phyloP scores from a whole-genome alignment of 176 grass and related monocot genomes.

The Carex parvula region DNA sequence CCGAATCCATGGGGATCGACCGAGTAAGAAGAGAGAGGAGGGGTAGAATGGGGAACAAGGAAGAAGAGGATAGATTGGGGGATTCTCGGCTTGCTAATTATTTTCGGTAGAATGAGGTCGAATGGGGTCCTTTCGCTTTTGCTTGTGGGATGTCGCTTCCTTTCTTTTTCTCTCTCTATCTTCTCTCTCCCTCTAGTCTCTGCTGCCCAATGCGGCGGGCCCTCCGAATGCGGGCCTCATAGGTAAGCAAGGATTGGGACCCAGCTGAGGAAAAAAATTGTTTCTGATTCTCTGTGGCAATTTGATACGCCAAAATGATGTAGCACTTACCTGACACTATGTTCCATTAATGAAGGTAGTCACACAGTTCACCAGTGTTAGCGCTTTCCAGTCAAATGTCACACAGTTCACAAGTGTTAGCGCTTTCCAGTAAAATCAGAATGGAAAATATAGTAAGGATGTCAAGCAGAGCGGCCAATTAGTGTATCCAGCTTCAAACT shows the following conservation, averaged over 20 bases:
- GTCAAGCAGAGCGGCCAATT: not conserved
- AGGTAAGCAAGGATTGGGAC: not conserved
- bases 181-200: not conserved
- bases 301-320: not conserved
- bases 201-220: constrained; percentile 3
- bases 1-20: constrained; percentile 48
- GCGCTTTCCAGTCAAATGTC: not conserved
- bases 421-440: not conserved
- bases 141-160: constrained; percentile 27
- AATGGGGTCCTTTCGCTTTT: not conserved
- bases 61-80: not conserved
- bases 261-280: not conserved
- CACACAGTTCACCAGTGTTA: no score
- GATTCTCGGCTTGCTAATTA: not conserved
- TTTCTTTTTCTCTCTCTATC: not conserved
- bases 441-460: not conserved
- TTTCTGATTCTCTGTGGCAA: not conserved
- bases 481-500: not conserved
- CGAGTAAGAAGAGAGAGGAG: not conserved
- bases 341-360: not conserved
- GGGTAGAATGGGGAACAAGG: not conserved
- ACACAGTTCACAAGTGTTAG: not conserved
- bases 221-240: not conserved
- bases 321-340: not conserved
- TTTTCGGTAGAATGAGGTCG: no score